Base-by-base conservation (phyloP, 2,329 filamentous ascomycete genomes). In the Colletotrichum trifolii region DNA sequence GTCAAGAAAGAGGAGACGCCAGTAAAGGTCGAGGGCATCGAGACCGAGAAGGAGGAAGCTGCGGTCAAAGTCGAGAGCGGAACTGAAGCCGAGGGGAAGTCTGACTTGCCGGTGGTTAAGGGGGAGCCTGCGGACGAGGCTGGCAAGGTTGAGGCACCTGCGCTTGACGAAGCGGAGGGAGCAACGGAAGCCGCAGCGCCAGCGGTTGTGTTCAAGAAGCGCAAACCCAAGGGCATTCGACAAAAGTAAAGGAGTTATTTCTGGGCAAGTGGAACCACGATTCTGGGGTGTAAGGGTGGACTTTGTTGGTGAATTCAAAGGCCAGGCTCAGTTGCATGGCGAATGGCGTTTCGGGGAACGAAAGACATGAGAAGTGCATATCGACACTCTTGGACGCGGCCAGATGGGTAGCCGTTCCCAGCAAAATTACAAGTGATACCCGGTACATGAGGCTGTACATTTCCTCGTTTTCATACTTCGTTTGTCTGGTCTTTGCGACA, bases 181-280 rank as follows among this genome's bases (percentile, higher is more conserved):
- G 55, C 81, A 10, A 39, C 52, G 13, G 63, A 62, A 45, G 40
- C 46, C 36, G 58, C 53, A 42, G 82, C 85, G 3, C 80, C 83
- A 3, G 58, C 63, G 2, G 84, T 93, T 2, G 81, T 93, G 3
- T 96, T 95, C 78, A 95, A 94, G 79, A 94, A 94, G 79, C 82
- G 92, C 58, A 95, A 93, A 73, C 82, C 87, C 12, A 91, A 89
- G 80, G 86, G 83, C 54, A 82, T 89, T 40, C 84, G 88, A 17
- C 85, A 89, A 70, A 89, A 85, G 73, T 89, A 71, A 79, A 25
- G 25, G 25, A 25, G 25, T 25, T 5, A 5, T 25, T 25, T 25
- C 25, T 25, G 25, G 25, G 25, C 25, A 25, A 25, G 25, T 5
- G 25, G 4, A 25, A 25, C 4, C 25, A 25, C 25, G 25, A 25